Percentiles rank a stretch among this genome's conserved stretches.
phyloP scores from a whole-genome alignment of 2,329 filamentous ascomycete species.

The Metarhizium anisopliae region DNA sequence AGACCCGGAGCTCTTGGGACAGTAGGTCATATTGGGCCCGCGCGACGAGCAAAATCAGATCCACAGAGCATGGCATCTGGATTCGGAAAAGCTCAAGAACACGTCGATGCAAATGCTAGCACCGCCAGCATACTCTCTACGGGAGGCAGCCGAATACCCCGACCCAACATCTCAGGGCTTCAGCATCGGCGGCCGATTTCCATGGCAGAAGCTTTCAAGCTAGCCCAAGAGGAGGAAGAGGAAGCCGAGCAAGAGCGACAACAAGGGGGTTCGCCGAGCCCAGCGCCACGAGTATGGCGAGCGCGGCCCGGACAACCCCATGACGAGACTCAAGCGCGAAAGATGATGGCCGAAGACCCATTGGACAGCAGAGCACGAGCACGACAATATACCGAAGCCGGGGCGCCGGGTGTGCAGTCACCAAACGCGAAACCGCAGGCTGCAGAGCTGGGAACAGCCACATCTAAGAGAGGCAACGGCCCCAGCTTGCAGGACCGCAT shows the following conservation, averaged over 20 bases:
- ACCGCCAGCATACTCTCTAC: conserved; percentile 16
- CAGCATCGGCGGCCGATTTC: conserved; percentile 26
- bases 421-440: background rate
- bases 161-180: conserved; percentile 16
- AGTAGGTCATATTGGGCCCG: background rate
- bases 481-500: conserved; percentile 6
- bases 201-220: conserved; percentile 32
- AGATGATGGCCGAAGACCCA: conserved; percentile 19
- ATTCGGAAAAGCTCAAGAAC: conserved; percentile 4
- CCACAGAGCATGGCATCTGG: conserved; percentile 8
- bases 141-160: conserved; percentile 25
- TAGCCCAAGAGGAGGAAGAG: conserved; percentile 22
- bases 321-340: conserved; percentile 22
- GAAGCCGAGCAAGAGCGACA: conserved; percentile 15
- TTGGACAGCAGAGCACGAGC: conserved; percentile 18
- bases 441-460: background rate
- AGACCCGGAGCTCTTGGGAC: background rate
- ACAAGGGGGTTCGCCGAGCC: conserved; percentile 40
- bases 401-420: conserved; percentile 8
- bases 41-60: conserved; percentile 19
- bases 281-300: conserved; percentile 38
- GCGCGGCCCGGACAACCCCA: conserved; percentile 17
- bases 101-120: conserved; percentile 5
- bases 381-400: conserved; percentile 6
- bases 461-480: background rate